These are phyloP conservation scores for Termitomyces eurrhizus DNA, from an alignment of 768 basidiomycete genomes.

Conservation along the genomic window DNA sequence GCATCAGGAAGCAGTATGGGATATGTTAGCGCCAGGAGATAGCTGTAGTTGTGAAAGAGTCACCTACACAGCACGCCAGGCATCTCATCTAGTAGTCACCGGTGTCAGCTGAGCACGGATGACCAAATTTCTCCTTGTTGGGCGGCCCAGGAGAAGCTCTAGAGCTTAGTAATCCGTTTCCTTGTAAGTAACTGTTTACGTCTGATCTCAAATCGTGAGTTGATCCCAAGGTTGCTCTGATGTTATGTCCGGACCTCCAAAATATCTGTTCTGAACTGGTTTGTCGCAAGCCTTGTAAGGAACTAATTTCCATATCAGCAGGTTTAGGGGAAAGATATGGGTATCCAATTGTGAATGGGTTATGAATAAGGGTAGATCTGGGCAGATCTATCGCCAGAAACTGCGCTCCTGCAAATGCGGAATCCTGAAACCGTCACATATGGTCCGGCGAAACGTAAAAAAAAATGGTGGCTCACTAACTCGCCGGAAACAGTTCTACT, in stretches of 20 bases:
- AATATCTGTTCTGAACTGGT: no score
- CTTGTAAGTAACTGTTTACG: no score
- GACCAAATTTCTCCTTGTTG: neutral
- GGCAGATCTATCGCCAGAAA: neutral
- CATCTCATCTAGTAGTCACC: no score
- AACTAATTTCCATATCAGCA: neutral
- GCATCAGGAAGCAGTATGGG: no score
- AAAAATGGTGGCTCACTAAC: neutral
- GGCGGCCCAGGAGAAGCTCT: neutral
- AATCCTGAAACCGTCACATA: neutral
- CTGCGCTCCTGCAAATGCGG: neutral
- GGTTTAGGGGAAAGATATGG: neutral
- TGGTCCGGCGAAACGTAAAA: neutral
- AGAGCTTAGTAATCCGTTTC: neutral
- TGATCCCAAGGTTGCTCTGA: no score
- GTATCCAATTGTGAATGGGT: neutral
- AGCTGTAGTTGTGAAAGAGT: no score
- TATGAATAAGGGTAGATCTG: neutral
- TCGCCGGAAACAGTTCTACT: neutral
- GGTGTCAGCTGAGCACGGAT: neutral
- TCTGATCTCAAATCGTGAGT: no score
- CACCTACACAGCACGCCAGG: no score
- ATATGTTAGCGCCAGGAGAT: no score
- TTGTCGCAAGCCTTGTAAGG: neutral
- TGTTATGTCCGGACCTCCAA: no score